Conservation (phyloP, 1,284 basidiomycete genomes). For the Lignosus rhinocerotis region DNA sequence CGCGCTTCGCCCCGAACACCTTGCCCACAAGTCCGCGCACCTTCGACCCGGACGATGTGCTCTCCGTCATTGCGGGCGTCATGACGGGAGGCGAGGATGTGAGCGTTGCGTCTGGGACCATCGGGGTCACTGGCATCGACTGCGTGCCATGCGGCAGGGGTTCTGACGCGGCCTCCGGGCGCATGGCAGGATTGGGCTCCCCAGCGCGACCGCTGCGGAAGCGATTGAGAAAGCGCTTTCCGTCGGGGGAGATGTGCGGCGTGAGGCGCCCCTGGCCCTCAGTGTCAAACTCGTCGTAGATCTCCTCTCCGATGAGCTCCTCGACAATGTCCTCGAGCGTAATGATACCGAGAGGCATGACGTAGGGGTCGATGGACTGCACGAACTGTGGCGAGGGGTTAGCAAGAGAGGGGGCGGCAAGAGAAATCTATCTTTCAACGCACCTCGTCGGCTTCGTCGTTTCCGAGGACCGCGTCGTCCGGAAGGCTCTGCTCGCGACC, state of each 20-base stretch:
- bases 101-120: not conserved
- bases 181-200: constrained; percentile 2
- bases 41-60: constrained; percentile 2
- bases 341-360: constrained; percentile 86
- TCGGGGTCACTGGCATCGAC: constrained; percentile 13
- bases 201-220: constrained; percentile 4
- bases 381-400: constrained; percentile 52
- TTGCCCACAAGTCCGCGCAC: constrained; percentile 17
- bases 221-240: constrained; percentile 18
- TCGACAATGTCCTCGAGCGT: constrained; percentile 92
- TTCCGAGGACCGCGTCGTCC: constrained; percentile 74
- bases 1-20: constrained; percentile 17
- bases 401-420: not conserved
- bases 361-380: constrained; percentile 67
- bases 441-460: constrained; percentile 67
- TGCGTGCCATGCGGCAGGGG: constrained; percentile 1
- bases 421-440: constrained; percentile 17
- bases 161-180: not conserved
- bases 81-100: constrained; percentile 3
- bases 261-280: constrained; percentile 26
- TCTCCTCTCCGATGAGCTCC: constrained; percentile 88
- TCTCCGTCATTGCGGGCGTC: not conserved
- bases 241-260: constrained; percentile 23
- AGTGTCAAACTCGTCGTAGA: constrained; percentile 83
- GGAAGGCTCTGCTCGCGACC: constrained; percentile 78